These are phyloP conservation scores for Rhodamnia argentea DNA, from an alignment of 345 rosid species.

Conservation along the genomic window DNA sequence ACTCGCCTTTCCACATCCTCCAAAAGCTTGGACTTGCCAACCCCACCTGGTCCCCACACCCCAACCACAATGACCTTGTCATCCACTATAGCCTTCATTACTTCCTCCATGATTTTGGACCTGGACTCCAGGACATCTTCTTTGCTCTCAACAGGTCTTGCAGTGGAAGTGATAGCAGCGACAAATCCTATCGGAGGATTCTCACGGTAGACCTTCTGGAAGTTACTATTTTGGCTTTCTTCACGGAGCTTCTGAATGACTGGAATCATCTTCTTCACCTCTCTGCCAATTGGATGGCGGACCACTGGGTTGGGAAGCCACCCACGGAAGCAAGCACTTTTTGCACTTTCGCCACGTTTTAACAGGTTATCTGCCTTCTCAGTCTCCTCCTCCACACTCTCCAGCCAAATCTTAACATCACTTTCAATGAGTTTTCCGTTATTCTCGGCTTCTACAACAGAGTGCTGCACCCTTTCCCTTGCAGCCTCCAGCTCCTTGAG, in stretches of 20 bases:
- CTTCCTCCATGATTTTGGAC: background rate
- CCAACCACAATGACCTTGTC: background rate
- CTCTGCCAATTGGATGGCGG: background rate
- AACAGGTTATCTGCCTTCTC: background rate
- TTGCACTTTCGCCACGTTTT: background rate
- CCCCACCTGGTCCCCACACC: background rate
- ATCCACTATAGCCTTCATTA: background rate
- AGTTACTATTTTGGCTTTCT: background rate
- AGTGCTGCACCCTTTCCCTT: background rate
- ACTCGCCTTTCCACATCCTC: background rate
- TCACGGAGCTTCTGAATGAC: background rate
- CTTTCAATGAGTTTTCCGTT: background rate
- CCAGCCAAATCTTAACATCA: background rate
- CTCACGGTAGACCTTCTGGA: background rate
- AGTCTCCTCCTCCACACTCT: background rate
- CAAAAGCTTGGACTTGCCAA: background rate
- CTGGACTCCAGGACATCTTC: background rate
- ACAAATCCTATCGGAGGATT: background rate
- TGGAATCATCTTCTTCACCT: background rate
- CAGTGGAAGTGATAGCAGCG: background rate
- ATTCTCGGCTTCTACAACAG: background rate
- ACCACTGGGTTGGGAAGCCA: background rate
- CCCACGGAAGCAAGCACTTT: background rate
- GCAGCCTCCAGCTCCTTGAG: background rate
- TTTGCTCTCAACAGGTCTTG: background rate